These are phyloP conservation scores for Colletotrichum somersetense DNA, from an alignment of 2,329 filamentous ascomycete genomes.

Conservation along the genomic window DNA sequence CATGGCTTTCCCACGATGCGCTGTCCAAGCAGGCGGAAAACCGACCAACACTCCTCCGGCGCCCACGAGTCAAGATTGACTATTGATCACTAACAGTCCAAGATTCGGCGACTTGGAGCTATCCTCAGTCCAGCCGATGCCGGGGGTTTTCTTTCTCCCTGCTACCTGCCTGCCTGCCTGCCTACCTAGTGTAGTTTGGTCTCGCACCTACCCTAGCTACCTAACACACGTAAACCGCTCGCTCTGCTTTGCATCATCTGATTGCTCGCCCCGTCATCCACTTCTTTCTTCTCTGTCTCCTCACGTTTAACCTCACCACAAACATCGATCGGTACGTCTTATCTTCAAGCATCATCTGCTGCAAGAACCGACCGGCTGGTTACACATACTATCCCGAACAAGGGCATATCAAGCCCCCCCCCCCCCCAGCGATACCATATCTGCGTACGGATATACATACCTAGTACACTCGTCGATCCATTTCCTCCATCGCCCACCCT, in stretches of 20 bases:
- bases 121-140: conserved; percentile 7
- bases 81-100: background rate
- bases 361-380: background rate
- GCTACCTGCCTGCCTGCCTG: conserved; percentile 18
- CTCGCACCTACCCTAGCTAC: no score
- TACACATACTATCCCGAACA: background rate
- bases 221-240: conserved; percentile 24
- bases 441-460: no score
- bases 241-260: conserved; percentile 35
- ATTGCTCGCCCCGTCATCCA: conserved; percentile 27
- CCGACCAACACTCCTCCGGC: conserved; percentile 7
- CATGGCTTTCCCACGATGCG: conserved; percentile 35
- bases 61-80: background rate
- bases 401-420: background rate
- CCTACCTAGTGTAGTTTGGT: no score
- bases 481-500: background rate
- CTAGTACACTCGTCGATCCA: background rate
- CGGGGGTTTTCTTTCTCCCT: conserved; percentile 13
- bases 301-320: background rate
- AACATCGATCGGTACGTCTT: background rate
- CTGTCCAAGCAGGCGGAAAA: conserved; percentile 30
- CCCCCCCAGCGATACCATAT: background rate
- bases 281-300: conserved; percentile 7
- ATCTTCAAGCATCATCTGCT: background rate
- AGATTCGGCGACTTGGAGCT: conserved; percentile 1